Percentiles rank a stretch among this genome's conserved stretches.
Evolutionary conservation across 2,329 filamentous ascomycete genomes (phyloP).

Genomic region (Ophiostoma perfectum): DNA sequence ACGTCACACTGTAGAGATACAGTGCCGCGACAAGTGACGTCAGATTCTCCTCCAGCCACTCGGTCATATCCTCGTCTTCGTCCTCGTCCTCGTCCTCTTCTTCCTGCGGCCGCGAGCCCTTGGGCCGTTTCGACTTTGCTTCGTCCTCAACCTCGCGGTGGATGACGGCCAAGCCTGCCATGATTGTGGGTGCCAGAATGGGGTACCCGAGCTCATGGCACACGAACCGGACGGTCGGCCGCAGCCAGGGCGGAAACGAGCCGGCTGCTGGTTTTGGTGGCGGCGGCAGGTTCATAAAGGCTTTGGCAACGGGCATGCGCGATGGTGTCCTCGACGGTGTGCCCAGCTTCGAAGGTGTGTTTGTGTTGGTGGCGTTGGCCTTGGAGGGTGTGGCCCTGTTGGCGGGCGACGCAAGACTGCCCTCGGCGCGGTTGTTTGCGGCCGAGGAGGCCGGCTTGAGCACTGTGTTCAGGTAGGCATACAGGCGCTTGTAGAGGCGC

Average conservation of each 20-base stretch:
- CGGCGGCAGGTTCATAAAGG: slow-evolving; percentile 27
- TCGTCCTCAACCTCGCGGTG: slow-evolving; percentile 28
- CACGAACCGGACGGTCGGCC: slow-evolving; percentile 60
- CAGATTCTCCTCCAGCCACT: slow-evolving; percentile 45
- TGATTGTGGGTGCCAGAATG: slow-evolving; percentile 63
- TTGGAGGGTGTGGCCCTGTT: background rate
- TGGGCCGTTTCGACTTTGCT: background rate
- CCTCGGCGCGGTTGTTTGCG: background rate
- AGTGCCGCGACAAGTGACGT: slow-evolving; percentile 55
- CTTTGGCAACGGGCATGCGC: slow-evolving; percentile 24
- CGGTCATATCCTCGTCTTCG: slow-evolving; percentile 38
- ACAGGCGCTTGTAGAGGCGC: slow-evolving; percentile 76
- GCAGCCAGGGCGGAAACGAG: slow-evolving; percentile 56
- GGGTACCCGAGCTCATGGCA: slow-evolving; percentile 57
- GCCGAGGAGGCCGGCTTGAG: slow-evolving; percentile 37
- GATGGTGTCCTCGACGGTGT: background rate
- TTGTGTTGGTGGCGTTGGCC: background rate
- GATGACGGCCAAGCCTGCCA: slow-evolving; percentile 64
- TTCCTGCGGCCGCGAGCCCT: background rate
- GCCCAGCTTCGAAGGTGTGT: background rate
- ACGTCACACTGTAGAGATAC: slow-evolving; percentile 53
- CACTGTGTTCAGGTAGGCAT: slow-evolving; percentile 69
- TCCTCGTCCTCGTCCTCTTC: background rate
- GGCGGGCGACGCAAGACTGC: slow-evolving; percentile 25
- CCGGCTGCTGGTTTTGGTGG: background rate